phyloP scores from a whole-genome alignment of 2,329 filamentous ascomycete genomes.

The Xylaria sp. region DNA sequence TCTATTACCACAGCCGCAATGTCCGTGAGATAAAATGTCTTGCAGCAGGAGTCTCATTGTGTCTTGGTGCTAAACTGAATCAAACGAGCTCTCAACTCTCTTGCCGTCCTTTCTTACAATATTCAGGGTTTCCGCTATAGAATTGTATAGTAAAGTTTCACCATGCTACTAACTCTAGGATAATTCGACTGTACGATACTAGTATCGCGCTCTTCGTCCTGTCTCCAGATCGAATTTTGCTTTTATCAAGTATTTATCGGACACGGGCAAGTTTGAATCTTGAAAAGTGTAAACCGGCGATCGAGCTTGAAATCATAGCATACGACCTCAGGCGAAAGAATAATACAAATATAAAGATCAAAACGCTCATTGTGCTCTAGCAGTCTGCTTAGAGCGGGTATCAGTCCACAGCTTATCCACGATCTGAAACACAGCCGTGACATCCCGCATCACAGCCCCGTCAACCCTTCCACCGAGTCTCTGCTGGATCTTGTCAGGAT shows the following conservation, averaged over 20 bases:
- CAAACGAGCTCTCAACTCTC: neutral
- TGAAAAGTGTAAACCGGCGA: neutral
- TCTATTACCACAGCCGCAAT: neutral
- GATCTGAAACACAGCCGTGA: constrained; percentile 92
- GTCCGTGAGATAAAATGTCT: neutral
- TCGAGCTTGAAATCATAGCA: neutral
- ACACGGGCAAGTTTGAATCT: neutral
- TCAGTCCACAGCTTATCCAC: constrained; percentile 85
- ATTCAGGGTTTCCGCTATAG: neutral
- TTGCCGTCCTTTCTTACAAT: too few species aligned
- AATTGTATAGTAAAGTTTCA: neutral
- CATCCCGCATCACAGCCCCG: constrained; percentile 75
- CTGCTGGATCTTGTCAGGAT: constrained; percentile 98
- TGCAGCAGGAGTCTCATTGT: too few species aligned
- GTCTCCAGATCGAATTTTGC: too few species aligned
- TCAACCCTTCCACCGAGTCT: constrained; percentile 80
- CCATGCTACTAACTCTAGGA: neutral
- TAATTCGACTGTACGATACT: too few species aligned
- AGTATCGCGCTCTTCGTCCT: too few species aligned
- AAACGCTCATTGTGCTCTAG: constrained; percentile 34
- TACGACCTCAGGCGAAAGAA: neutral
- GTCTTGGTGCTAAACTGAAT: neutral
- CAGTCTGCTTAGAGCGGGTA: constrained; percentile 51
- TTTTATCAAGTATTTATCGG: too few species aligned
- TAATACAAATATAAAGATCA: constrained; percentile 5